Percentiles rank a stretch among this genome's conserved stretches.
phyloP scores from a whole-genome alignment of 805 yeast species.

The Nakazawaea wyomingensis region DNA sequence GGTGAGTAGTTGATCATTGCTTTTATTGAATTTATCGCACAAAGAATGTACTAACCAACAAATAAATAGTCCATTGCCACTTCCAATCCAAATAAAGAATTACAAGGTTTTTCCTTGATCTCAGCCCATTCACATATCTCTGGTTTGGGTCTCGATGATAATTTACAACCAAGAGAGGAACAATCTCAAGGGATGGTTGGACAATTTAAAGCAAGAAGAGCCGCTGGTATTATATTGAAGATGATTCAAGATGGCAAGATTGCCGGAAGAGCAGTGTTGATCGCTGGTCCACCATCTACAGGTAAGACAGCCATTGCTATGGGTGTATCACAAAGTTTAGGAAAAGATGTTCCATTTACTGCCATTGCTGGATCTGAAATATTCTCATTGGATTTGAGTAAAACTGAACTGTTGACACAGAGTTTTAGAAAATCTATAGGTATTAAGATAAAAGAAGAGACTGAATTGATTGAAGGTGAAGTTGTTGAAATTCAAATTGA shows the following conservation, averaged over 20 bases:
- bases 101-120: constrained; percentile 37
- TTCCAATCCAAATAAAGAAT: constrained; percentile 11
- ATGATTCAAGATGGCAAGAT: constrained; percentile 92
- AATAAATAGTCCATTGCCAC: constrained; percentile 17
- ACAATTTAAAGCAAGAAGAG: constrained; percentile 88
- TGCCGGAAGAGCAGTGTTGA: constrained; percentile 92
- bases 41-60: neutral
- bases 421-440: constrained; percentile 96
- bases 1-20: too few relatives aligned
- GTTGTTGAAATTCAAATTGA: constrained; percentile 96
- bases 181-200: constrained; percentile 96
- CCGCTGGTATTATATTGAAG: constrained; percentile 90
- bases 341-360: constrained; percentile 85
- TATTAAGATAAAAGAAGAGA: constrained; percentile 90
- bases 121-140: constrained; percentile 99
- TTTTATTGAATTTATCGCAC: too few relatives aligned
- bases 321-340: constrained; percentile 76
- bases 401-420: constrained; percentile 95
- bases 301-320: constrained; percentile 98
- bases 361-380: constrained; percentile 93
- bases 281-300: constrained; percentile 98
- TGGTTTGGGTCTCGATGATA: constrained; percentile 94
- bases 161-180: constrained; percentile 73
- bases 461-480: constrained; percentile 97
- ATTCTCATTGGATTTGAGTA: constrained; percentile 84